Conservation (phyloP, 345 rosid species). For the Chamaenerion angustifolium region DNA sequence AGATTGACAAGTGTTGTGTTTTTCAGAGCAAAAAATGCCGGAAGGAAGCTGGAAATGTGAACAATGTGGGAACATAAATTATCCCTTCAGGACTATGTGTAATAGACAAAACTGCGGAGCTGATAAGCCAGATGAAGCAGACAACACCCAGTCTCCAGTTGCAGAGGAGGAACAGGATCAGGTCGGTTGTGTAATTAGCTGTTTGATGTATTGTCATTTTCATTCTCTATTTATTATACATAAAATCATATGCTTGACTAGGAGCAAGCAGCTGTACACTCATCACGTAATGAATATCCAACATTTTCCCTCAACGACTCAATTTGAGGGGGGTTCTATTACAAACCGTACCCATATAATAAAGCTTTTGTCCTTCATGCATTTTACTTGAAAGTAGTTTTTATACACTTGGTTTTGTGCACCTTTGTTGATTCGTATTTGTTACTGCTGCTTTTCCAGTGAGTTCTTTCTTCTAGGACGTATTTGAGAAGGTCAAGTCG, state of each 20-base stretch:
- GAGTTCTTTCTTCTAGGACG: constrained; percentile 73
- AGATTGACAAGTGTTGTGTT: constrained; percentile 6
- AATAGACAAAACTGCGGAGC: constrained; percentile 97
- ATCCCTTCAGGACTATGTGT: constrained; percentile 95
- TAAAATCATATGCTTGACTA: too few species aligned
- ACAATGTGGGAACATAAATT: constrained; percentile 83
- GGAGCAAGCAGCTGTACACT: too few species aligned
- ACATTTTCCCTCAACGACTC: too few species aligned
- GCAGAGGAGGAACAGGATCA: constrained; percentile 59
- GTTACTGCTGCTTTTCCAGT: constrained; percentile 71
- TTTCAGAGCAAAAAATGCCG: constrained; percentile 81
- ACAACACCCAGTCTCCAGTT: constrained; percentile 47
- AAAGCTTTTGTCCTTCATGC: too few species aligned
- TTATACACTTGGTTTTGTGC: constrained; percentile 5
- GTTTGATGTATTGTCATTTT: constrained; percentile 13
- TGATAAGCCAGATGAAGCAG: constrained; percentile 61
- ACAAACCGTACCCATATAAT: too few species aligned
- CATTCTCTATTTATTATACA: too few species aligned
- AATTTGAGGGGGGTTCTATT: too few species aligned
- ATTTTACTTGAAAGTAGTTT: constrained; percentile 5
- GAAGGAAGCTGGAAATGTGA: constrained; percentile 99
- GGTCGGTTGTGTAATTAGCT: constrained; percentile 44
- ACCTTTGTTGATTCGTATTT: constrained; percentile 50
- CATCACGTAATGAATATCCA: too few species aligned
- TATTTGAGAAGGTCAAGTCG: constrained; percentile 73